Percentiles rank a stretch among this genome's conserved stretches.
phyloP scores from a whole-genome alignment of 129 eudicot species.

The Escallonia herrerae region DNA sequence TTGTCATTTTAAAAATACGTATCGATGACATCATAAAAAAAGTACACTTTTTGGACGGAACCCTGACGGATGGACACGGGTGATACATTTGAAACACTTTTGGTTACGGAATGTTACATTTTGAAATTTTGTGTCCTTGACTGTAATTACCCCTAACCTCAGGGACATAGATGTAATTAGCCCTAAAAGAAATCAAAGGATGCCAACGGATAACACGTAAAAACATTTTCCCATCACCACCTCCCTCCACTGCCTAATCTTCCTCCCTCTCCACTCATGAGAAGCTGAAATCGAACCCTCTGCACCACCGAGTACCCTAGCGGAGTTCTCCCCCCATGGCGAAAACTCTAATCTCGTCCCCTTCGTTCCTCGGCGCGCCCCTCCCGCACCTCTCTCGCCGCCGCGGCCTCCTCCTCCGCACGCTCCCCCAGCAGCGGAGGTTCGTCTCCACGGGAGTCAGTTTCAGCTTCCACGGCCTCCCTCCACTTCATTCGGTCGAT shows the following conservation, averaged over 20 bases:
- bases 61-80: too few species aligned
- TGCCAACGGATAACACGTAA: conserved; percentile 22
- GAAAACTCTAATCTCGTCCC: conserved; percentile 69
- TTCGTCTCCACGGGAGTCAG: conserved; percentile 43
- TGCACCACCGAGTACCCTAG: neutral
- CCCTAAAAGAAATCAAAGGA: too few species aligned
- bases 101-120: too few species aligned
- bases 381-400: conserved; percentile 50
- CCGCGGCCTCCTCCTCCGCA: conserved; percentile 40
- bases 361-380: conserved; percentile 55
- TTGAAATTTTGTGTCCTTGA: too few species aligned
- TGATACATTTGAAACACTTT: too few species aligned
- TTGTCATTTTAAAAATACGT: too few species aligned
- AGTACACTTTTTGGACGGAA: too few species aligned
- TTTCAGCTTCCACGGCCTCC: conserved; percentile 62
- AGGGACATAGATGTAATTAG: too few species aligned
- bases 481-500: conserved; percentile 45
- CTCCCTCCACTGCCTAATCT: too few species aligned
- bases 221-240: conserved; percentile 19
- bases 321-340: conserved; percentile 46
- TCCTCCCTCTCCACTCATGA: neutral
- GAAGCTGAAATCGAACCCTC: conserved; percentile 2
- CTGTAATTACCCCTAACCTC: too few species aligned
- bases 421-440: conserved; percentile 29
- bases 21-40: too few species aligned